Percentiles rank a stretch among this genome's conserved stretches.
Evolutionary conservation across 208 protist species (phyloP).

Genomic region (Wallacemonas sp.): DNA sequence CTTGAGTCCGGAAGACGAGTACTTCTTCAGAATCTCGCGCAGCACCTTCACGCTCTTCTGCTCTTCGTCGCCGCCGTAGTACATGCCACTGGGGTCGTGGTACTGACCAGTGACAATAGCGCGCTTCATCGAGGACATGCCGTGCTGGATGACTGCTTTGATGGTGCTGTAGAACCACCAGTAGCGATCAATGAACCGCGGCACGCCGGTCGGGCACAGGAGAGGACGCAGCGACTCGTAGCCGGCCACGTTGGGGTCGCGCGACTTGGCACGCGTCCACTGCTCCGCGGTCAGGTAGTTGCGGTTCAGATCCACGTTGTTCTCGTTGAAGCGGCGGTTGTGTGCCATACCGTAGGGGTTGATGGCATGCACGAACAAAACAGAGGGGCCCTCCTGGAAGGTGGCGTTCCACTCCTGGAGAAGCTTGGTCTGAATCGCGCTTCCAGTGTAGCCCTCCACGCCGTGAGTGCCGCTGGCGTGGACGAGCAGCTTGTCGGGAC

Average conservation of each 20-base stretch:
- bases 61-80: conserved; percentile 69
- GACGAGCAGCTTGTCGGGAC: conserved; percentile 60
- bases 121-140: conserved; percentile 46
- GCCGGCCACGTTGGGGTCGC: conserved; percentile 43
- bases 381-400: conserved; percentile 48
- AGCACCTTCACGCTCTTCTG: conserved; percentile 64
- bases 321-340: conserved; percentile 79
- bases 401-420: conserved; percentile 65
- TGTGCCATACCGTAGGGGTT: conserved; percentile 90
- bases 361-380: conserved; percentile 86
- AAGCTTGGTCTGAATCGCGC: conserved; percentile 78
- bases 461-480: conserved; percentile 79
- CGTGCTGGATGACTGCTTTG: conserved; percentile 35
- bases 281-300: conserved; percentile 73
- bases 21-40: conserved; percentile 44
- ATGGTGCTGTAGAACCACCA: conserved; percentile 42
- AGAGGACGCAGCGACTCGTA: conserved; percentile 50
- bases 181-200: conserved; percentile 76
- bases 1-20: conserved; percentile 34
- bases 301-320: conserved; percentile 84
- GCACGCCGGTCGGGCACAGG: conserved; percentile 34
- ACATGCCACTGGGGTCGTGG: conserved; percentile 68
- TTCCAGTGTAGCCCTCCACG: conserved; percentile 86
- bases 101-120: conserved; percentile 72
- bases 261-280: conserved; percentile 42